Evolutionary conservation across 208 protist species (phyloP).

Genomic region (Endotrypanum monterogeii): DNA sequence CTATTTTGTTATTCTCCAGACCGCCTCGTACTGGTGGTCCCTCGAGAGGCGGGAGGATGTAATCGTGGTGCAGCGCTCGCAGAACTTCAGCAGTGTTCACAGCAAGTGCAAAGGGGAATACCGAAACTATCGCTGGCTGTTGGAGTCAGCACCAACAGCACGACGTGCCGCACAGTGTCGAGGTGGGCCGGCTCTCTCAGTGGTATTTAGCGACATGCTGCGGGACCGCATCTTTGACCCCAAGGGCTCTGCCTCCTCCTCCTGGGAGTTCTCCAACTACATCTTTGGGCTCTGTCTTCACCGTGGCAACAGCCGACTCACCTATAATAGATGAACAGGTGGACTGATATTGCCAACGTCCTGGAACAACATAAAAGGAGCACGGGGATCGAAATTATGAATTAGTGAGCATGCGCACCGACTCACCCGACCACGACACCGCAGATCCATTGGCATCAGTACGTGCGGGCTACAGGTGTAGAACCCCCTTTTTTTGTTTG

Average conservation of each 20-base stretch:
- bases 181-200: constrained; percentile 10
- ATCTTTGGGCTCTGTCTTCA: constrained; percentile 27
- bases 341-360: background rate
- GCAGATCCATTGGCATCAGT: too few species aligned
- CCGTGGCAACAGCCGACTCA: background rate
- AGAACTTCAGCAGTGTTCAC: constrained; percentile 61
- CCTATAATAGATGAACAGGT: background rate
- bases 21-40: constrained; percentile 60
- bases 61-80: constrained; percentile 54
- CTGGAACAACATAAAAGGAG: too few species aligned
- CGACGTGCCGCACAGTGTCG: constrained; percentile 20
- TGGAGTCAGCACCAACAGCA: constrained; percentile 42
- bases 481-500: background rate
- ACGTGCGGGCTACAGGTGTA: too few species aligned
- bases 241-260: constrained; percentile 26
- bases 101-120: constrained; percentile 47
- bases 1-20: constrained; percentile 55
- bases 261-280: constrained; percentile 34
- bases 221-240: constrained; percentile 30
- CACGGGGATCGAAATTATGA: background rate
- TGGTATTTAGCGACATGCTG: constrained; percentile 26
- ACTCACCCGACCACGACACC: background rate
- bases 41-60: constrained; percentile 45
- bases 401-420: background rate
- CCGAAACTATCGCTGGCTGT: constrained; percentile 33